phyloP scores from a whole-genome alignment of 2,329 filamentous ascomycete genomes.

The Trichoderma pleuroti region DNA sequence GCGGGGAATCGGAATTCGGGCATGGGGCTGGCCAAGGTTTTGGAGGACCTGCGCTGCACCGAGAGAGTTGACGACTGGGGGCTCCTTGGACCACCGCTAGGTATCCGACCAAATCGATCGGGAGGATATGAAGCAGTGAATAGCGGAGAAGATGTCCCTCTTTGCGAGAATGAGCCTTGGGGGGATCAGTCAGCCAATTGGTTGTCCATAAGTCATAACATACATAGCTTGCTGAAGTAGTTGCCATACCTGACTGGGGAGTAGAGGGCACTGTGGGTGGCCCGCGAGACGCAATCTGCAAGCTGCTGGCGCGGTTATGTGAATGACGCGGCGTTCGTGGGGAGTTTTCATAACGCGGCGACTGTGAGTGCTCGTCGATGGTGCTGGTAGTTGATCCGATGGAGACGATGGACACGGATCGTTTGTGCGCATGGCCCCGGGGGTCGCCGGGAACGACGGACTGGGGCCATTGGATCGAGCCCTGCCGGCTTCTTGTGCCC shows the following conservation, averaged over 20 bases:
- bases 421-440: slow-evolving; percentile 60
- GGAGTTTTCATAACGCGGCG: slow-evolving; percentile 41
- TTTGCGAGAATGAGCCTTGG: slow-evolving; percentile 28
- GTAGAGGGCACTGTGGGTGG: slow-evolving; percentile 44
- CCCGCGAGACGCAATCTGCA: slow-evolving; percentile 59
- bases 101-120: slow-evolving; percentile 42
- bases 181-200: slow-evolving; percentile 5
- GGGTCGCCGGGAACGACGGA: slow-evolving; percentile 31
- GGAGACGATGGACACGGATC: slow-evolving; percentile 79
- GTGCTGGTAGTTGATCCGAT: slow-evolving; percentile 55
- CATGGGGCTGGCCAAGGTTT: slow-evolving; percentile 42
- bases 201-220: neutral
- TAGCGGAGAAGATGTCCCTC: slow-evolving; percentile 48
- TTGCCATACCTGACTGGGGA: slow-evolving; percentile 37
- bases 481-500: slow-evolving; percentile 43
- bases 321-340: slow-evolving; percentile 46
- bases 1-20: slow-evolving; percentile 58
- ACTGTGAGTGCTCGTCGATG: slow-evolving; percentile 45
- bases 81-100: slow-evolving; percentile 41
- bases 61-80: slow-evolving; percentile 44
- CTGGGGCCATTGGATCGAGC: slow-evolving; percentile 47
- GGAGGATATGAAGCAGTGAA: slow-evolving; percentile 56
- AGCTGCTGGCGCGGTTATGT: slow-evolving; percentile 75
- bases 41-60: slow-evolving; percentile 39
- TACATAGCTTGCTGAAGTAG: neutral